Conservation (phyloP, 257 asterid genomes). For the Solanum medicagineum region DNA sequence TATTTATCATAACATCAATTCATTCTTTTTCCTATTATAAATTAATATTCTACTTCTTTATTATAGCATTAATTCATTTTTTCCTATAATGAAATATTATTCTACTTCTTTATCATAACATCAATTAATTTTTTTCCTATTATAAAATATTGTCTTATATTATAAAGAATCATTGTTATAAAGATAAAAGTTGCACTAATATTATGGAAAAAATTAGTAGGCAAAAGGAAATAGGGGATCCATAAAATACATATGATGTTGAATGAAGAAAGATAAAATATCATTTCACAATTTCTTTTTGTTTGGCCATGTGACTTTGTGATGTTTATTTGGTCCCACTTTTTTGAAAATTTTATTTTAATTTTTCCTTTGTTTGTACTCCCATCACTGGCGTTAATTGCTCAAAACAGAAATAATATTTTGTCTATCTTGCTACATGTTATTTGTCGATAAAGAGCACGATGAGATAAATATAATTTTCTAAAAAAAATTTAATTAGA, state of each 20-base stretch:
- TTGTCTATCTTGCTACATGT: constrained; percentile 11
- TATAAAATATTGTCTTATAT: background rate
- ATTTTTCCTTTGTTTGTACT: constrained; percentile 1
- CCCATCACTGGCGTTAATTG: constrained; percentile 4
- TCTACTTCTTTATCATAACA: background rate
- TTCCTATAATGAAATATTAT: background rate
- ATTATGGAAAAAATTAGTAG: background rate
- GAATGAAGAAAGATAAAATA: constrained; percentile 7
- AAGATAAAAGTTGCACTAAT: accelerated
- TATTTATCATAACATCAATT: background rate
- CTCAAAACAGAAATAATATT: constrained; percentile 2
- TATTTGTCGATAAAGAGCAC: background rate
- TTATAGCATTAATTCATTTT: background rate
- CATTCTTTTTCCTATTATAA: background rate
- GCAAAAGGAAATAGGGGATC: background rate
- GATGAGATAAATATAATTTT: background rate
- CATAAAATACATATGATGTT: constrained; percentile 17
- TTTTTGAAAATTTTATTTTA: background rate
- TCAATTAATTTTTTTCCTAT: background rate
- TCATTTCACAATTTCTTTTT: background rate
- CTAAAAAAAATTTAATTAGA: too few relatives aligned
- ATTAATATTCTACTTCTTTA: background rate
- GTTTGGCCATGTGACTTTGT: constrained; percentile 21
- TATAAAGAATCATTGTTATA: accelerated
- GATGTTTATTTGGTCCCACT: constrained; percentile 22